A percentile compares a stretch with the other conserved stretches of the same genome.
Conservation (phyloP, 306 rosid species). For the Cajanus cajan region DNA sequence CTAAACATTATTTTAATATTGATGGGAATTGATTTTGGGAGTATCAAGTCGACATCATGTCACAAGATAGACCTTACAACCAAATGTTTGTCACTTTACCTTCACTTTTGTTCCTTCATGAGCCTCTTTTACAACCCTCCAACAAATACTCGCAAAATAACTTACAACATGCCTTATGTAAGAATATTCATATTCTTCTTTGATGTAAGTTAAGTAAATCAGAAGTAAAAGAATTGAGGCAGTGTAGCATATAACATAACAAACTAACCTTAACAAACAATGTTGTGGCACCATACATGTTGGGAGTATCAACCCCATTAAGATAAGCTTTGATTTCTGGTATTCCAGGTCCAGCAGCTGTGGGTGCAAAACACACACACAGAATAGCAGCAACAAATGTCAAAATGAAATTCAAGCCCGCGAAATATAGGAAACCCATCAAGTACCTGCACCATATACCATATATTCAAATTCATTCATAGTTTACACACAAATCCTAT, state of each 20-base stretch:
- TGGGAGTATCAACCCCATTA: slow-evolving; percentile 87
- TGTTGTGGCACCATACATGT: slow-evolving; percentile 75
- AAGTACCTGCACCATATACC: slow-evolving; percentile 52
- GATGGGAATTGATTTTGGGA: too few relatives aligned
- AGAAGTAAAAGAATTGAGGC: background rate
- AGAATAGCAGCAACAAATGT: slow-evolving; percentile 63
- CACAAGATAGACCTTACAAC: too few relatives aligned
- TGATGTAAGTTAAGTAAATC: background rate
- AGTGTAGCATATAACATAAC: background rate
- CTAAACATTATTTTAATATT: too few relatives aligned
- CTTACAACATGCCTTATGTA: background rate
- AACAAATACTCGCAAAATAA: background rate
- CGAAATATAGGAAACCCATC: slow-evolving; percentile 57
- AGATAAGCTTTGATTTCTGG: slow-evolving; percentile 97
- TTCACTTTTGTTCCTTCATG: background rate
- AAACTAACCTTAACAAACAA: slow-evolving; percentile 76
- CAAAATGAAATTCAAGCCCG: slow-evolving; percentile 54
- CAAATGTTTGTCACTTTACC: too few relatives aligned
- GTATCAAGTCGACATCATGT: too few relatives aligned
- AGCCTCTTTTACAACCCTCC: background rate
- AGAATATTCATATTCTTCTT: background rate
- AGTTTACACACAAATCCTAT: background rate
- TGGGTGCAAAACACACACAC: slow-evolving; percentile 87
- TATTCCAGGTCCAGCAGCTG: slow-evolving; percentile 93
- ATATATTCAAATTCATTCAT: background rate